Conservation (phyloP, 305 asterid species). For the Rubia tinctorum region DNA sequence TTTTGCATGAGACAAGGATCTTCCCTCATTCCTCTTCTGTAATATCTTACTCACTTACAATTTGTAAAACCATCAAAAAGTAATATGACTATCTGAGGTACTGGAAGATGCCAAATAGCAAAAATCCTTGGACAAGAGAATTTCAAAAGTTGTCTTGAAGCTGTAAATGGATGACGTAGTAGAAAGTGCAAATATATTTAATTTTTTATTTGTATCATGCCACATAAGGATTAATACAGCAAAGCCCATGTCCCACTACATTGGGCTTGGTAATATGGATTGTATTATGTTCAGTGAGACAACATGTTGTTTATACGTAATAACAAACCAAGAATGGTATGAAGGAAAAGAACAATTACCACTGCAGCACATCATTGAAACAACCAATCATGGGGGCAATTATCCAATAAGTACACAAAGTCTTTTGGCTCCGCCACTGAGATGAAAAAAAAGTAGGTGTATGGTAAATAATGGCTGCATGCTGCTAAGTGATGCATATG, state of each 20-base stretch:
- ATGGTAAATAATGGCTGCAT: neutral
- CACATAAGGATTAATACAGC: neutral
- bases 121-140: neutral
- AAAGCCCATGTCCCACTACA: neutral
- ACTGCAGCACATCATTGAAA: conserved; percentile 80
- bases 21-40: neutral
- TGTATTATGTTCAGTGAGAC: neutral
- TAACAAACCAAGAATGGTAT: neutral
- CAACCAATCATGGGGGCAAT: conserved; percentile 97
- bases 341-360: conserved; percentile 36
- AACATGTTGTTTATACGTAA: neutral
- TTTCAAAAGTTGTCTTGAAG: conserved; percentile 1
- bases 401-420: conserved; percentile 66
- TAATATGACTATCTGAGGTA: neutral
- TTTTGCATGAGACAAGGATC: neutral
- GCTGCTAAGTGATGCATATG: neutral
- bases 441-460: neutral
- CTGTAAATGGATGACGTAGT: neutral
- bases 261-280: neutral
- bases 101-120: neutral
- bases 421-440: conserved; percentile 81
- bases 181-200: neutral
- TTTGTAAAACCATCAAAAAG: neutral
- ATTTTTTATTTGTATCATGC: neutral
- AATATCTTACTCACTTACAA: neutral